Evolutionary conservation across 164 flowering plant species (phyloP).

Genomic region (Tinospora cordifolia): DNA sequence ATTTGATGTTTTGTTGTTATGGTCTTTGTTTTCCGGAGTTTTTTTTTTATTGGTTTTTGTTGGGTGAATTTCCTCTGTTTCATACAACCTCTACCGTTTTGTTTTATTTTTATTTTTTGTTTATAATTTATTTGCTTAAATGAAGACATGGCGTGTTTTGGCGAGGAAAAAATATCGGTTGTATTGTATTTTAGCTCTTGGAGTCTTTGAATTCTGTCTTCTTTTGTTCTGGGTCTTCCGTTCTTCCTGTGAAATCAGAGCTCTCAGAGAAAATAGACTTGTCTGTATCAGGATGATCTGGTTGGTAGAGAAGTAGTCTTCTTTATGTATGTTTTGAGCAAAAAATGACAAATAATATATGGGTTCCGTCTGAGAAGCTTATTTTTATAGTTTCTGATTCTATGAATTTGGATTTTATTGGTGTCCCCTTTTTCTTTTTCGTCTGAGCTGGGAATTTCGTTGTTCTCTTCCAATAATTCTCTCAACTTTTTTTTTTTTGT

Average conservation of each 20-base stretch:
- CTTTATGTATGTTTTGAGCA: neutral
- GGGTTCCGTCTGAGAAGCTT: neutral
- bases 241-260: neutral
- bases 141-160: neutral
- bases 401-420: neutral
- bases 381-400: neutral
- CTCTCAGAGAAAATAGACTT: neutral
- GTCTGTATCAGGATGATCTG: conserved; percentile 3
- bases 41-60: too few relatives aligned
- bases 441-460: too few relatives aligned
- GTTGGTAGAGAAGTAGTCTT: neutral
- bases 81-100: too few relatives aligned
- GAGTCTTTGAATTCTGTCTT: neutral
- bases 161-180: neutral
- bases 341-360: neutral
- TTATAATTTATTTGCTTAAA: too few relatives aligned
- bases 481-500: too few relatives aligned
- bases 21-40: too few relatives aligned
- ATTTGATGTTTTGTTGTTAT: too few relatives aligned
- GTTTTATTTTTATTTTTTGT: too few relatives aligned
- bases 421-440: too few relatives aligned
- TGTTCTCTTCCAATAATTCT: too few relatives aligned
- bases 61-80: too few relatives aligned
- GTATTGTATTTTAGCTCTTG: neutral
- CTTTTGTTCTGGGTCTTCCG: neutral